A percentile compares a stretch with the other conserved stretches of the same genome.
Evolutionary conservation across 2,329 filamentous ascomycete species (phyloP).

Genomic region (Chaetomium globosum): DNA sequence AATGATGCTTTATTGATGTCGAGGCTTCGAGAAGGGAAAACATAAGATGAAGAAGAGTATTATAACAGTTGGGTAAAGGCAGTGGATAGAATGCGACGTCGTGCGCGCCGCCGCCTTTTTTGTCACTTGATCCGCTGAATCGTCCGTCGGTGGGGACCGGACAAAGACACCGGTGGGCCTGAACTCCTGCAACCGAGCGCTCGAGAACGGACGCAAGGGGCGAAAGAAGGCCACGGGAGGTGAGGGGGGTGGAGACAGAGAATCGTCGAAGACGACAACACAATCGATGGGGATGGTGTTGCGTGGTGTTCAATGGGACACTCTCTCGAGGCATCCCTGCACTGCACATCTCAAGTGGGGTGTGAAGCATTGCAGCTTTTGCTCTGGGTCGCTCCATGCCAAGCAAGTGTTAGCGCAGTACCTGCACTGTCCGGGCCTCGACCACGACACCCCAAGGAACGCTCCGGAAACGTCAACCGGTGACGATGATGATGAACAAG

Average conservation of each 20-base stretch:
- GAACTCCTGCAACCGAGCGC: conserved; percentile 5
- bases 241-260: conserved; percentile 17
- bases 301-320: conserved; percentile 23
- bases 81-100: conserved; percentile 14
- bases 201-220: conserved; percentile 24
- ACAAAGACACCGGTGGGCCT: conserved; percentile 29
- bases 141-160: conserved; percentile 8
- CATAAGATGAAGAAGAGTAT: conserved; percentile 2
- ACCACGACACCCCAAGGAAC: neutral
- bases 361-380: conserved; percentile 31
- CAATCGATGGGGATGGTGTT: conserved; percentile 23
- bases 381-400: conserved; percentile 26
- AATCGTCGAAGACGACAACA: conserved; percentile 5
- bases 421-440: conserved; percentile 14
- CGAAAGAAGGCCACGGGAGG: conserved; percentile 20
- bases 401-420: conserved; percentile 12
- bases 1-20: conserved; percentile 11
- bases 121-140: conserved; percentile 21
- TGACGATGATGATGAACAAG: conserved; percentile 10
- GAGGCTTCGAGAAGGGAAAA: neutral
- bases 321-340: conserved; percentile 1
- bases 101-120: conserved; percentile 27
- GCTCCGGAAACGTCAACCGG: conserved; percentile 9
- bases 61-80: neutral
- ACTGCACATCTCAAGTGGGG: conserved; percentile 24